Conservation (phyloP, 805 yeast species). For the Pichia eremophila region DNA sequence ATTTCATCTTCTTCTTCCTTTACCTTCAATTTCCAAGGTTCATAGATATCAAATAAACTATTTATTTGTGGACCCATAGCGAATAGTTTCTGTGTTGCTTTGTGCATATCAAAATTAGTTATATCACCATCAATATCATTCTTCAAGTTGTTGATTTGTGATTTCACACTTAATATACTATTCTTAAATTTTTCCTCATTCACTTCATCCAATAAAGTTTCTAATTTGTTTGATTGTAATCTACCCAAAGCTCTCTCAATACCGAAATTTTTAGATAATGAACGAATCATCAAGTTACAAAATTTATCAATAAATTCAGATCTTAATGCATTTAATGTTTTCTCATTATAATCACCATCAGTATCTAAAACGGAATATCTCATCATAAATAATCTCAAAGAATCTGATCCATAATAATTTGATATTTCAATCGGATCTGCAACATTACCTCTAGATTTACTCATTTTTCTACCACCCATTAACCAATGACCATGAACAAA, state of each 20-base stretch:
- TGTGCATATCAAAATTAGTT: conserved; percentile 40
- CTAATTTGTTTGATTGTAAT: conserved; percentile 18
- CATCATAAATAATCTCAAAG: conserved; percentile 65
- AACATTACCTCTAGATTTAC: conserved; percentile 86
- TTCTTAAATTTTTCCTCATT: conserved; percentile 10
- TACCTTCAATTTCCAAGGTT: conserved; percentile 62
- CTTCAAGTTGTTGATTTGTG: conserved; percentile 28
- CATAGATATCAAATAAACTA: conserved; percentile 51
- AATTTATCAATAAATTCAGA: conserved; percentile 70
- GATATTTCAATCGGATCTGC: conserved; percentile 76
- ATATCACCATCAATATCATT: conserved; percentile 35
- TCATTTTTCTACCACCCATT: conserved; percentile 84
- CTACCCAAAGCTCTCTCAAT: conserved; percentile 35
- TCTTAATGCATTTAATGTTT: conserved; percentile 40
- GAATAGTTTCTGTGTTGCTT: conserved; percentile 55
- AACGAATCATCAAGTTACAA: conserved; percentile 69
- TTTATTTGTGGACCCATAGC: conserved; percentile 50
- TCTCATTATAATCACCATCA: conserved; percentile 74
- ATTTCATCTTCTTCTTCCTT: conserved; percentile 12
- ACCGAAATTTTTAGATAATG: conserved; percentile 62
- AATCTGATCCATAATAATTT: conserved; percentile 58
- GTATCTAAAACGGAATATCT: conserved; percentile 65
- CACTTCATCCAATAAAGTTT: conserved; percentile 13
- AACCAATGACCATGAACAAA: conserved; percentile 95
- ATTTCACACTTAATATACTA: conserved; percentile 21